A percentile compares a stretch with the other conserved stretches of the same genome.
phyloP scores from a whole-genome alignment of 2,329 filamentous ascomycete genomes.

The Penicillium sp. region DNA sequence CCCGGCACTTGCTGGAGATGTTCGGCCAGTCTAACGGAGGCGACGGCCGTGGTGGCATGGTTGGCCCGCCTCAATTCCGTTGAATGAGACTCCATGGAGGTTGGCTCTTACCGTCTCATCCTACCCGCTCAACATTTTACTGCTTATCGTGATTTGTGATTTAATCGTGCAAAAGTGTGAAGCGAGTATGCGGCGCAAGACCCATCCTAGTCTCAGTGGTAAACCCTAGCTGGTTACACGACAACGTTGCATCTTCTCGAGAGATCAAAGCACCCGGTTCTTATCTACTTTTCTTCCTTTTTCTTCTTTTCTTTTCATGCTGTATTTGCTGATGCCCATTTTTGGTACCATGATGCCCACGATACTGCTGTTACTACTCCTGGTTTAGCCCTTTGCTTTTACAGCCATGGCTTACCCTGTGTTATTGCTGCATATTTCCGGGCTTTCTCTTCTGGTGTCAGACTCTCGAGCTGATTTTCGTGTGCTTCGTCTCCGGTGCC shows the following conservation, averaged over 20 bases:
- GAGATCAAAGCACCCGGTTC: slow-evolving; percentile 19
- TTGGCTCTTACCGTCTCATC: not conserved
- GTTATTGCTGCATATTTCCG: slow-evolving; percentile 7
- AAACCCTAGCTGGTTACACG: slow-evolving; percentile 10
- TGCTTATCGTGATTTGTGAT: slow-evolving; percentile 14
- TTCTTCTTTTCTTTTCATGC: not conserved
- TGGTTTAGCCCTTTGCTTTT: slow-evolving; percentile 13
- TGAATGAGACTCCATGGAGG: not conserved
- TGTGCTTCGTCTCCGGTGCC: slow-evolving; percentile 4
- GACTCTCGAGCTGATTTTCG: slow-evolving; percentile 10
- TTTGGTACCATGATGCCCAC: slow-evolving; percentile 13
- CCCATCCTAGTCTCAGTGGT: slow-evolving; percentile 2
- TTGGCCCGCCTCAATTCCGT: slow-evolving; percentile 31
- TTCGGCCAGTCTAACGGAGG: slow-evolving; percentile 40
- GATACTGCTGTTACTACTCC: slow-evolving; percentile 6
- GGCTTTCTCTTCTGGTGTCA: slow-evolving; percentile 4
- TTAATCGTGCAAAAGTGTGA: slow-evolving; percentile 10
- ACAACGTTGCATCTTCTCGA: slow-evolving; percentile 15
- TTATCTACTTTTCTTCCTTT: not conserved
- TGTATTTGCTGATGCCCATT: slow-evolving; percentile 20
- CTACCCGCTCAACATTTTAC: slow-evolving; percentile 1
- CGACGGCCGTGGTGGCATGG: slow-evolving; percentile 37
- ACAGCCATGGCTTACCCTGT: slow-evolving; percentile 11
- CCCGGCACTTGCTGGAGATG: slow-evolving; percentile 45
- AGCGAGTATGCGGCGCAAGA: slow-evolving; percentile 10